Evolutionary conservation across 2,329 filamentous ascomycete genomes (phyloP).

Genomic region (Ophiostoma perfectum): DNA sequence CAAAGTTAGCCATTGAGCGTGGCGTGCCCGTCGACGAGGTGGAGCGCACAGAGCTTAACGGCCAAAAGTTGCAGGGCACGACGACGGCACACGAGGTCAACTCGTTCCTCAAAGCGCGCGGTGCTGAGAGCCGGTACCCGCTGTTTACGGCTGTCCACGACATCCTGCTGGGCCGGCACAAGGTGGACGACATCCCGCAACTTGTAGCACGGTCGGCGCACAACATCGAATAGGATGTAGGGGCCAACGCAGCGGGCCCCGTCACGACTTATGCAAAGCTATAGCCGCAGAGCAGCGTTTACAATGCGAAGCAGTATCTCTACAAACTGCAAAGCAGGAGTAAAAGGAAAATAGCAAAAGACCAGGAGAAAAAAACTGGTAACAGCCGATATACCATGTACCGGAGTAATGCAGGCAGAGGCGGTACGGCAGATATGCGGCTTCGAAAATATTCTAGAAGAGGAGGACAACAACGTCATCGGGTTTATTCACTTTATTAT

Average conservation of each 20-base stretch:
- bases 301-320: not conserved
- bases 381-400: not conserved
- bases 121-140: conserved; percentile 77
- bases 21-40: conserved; percentile 78
- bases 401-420: not conserved
- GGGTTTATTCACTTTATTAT: too few relatives aligned
- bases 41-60: conserved; percentile 84
- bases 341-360: not conserved
- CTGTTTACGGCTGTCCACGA: conserved; percentile 85
- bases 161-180: conserved; percentile 70
- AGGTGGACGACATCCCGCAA: conserved; percentile 73
- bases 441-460: not conserved
- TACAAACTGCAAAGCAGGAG: not conserved
- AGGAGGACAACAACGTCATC: not conserved
- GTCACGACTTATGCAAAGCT: not conserved
- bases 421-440: not conserved
- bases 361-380: not conserved
- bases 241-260: conserved; percentile 9
- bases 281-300: not conserved
- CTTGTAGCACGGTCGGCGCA: conserved; percentile 43
- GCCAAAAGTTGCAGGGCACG: conserved; percentile 93
- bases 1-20: conserved; percentile 77
- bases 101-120: conserved; percentile 73
- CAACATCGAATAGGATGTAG: conserved; percentile 13
- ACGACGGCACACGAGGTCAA: conserved; percentile 89